Conservation (phyloP, 768 basidiomycete species). For the Mycena epipterygia region DNA sequence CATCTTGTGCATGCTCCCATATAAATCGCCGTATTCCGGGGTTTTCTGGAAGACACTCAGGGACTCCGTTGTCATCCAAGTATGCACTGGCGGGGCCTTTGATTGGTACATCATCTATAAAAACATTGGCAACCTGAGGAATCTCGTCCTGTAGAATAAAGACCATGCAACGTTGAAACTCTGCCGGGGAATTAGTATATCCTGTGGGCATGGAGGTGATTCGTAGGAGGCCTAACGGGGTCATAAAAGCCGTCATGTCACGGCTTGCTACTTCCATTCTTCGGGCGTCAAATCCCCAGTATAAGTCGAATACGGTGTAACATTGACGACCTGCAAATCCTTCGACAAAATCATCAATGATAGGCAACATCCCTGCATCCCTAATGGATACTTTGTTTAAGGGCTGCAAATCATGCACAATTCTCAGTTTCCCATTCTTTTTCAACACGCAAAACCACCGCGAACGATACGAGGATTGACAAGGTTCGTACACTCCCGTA, state of each 20-base stretch:
- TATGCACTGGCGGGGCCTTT: constrained; percentile 44
- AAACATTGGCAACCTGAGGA: constrained; percentile 41
- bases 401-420: constrained; percentile 6
- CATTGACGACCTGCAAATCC: constrained; percentile 33
- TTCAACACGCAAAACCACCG: constrained; percentile 9
- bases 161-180: constrained; percentile 39
- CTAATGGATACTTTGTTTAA: constrained; percentile 2
- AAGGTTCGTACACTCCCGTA: neutral
- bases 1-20: constrained; percentile 48
- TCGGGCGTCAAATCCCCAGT: constrained; percentile 36
- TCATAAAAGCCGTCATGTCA: constrained; percentile 40
- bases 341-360: constrained; percentile 38
- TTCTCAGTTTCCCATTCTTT: constrained; percentile 8
- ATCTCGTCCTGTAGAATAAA: constrained; percentile 50
- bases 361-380: constrained; percentile 11
- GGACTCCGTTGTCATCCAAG: constrained; percentile 31
- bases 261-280: constrained; percentile 13
- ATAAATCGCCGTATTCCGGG: constrained; percentile 47
- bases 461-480: neutral
- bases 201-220: constrained; percentile 37
- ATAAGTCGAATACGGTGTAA: constrained; percentile 33
- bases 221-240: constrained; percentile 20
- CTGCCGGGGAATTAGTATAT: constrained; percentile 39
- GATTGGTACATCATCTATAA: constrained; percentile 48
- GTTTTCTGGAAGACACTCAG: constrained; percentile 36